Conservation (phyloP, 2,329 filamentous ascomycete genomes). For the Tolypocladium sp. region DNA sequence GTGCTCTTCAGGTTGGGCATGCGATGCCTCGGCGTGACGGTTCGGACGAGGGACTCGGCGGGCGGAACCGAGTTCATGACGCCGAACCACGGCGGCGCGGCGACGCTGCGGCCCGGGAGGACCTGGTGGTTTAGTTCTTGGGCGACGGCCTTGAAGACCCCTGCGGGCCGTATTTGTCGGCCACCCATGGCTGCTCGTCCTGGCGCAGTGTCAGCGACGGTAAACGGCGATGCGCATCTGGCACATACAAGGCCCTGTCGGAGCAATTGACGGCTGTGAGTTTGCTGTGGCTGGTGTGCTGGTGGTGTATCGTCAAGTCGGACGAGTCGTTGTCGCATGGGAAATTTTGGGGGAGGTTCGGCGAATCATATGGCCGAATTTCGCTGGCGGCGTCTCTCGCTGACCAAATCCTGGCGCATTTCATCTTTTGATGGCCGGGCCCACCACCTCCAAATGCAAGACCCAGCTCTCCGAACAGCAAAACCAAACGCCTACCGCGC, state of each 20-base stretch:
- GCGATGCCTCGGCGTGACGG: conserved; percentile 38
- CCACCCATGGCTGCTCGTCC: conserved; percentile 24
- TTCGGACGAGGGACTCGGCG: conserved; percentile 47
- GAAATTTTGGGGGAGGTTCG: conserved; percentile 10
- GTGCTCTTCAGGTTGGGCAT: conserved; percentile 30
- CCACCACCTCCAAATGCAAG: not conserved
- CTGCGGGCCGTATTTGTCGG: conserved; percentile 35
- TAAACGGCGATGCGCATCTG: not conserved
- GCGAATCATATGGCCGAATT: conserved; percentile 12
- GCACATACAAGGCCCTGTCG: not conserved
- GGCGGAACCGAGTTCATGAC: conserved; percentile 46
- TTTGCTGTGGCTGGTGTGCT: not conserved
- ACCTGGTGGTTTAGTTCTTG: conserved; percentile 32
- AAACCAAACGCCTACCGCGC: not conserved
- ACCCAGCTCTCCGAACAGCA: not conserved
- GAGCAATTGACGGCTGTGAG: conserved; percentile 1
- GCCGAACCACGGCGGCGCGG: conserved; percentile 39
- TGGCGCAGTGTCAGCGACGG: not conserved
- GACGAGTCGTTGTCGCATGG: not conserved
- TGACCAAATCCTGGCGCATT: not conserved
- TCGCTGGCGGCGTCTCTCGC: not conserved
- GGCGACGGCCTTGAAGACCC: conserved; percentile 36
- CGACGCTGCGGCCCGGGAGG: conserved; percentile 21
- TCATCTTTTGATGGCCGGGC: not conserved
- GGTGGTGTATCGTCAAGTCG: not conserved